Conservation (phyloP, 2,329 filamentous ascomycete species). For the Diplodia seriata region DNA sequence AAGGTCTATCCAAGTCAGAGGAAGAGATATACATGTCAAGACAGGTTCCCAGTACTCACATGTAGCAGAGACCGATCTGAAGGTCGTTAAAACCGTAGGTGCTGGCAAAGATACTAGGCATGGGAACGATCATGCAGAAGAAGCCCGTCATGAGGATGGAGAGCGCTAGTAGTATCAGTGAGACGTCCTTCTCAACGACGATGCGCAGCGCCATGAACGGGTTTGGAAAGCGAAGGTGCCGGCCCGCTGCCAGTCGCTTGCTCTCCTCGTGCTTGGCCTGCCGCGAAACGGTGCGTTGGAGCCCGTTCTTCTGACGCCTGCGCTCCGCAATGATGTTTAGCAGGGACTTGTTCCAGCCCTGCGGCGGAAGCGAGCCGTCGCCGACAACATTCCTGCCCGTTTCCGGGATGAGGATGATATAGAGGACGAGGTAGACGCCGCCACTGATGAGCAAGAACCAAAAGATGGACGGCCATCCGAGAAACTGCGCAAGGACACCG, state of each 20-base stretch:
- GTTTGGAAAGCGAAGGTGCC: slow-evolving; percentile 50
- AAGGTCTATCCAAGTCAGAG: slow-evolving; percentile 34
- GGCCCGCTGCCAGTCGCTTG: slow-evolving; percentile 35
- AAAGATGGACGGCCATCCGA: slow-evolving; percentile 52
- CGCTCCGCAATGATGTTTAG: slow-evolving; percentile 22
- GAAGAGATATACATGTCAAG: slow-evolving; percentile 40
- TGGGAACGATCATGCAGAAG: slow-evolving; percentile 51
- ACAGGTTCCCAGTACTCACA: slow-evolving; percentile 17
- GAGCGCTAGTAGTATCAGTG: slow-evolving; percentile 43
- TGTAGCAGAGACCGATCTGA: slow-evolving; percentile 50
- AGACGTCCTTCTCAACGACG: slow-evolving; percentile 47
- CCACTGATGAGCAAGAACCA: slow-evolving; percentile 51
- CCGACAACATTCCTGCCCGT: slow-evolving; percentile 53
- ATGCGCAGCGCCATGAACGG: slow-evolving; percentile 49
- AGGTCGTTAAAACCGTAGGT: slow-evolving; percentile 55
- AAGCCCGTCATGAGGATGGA: slow-evolving; percentile 33
- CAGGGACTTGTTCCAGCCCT: slow-evolving; percentile 28
- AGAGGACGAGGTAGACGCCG: slow-evolving; percentile 37
- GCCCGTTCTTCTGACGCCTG: slow-evolving; percentile 28
- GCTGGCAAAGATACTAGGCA: slow-evolving; percentile 53
- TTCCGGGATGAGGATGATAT: slow-evolving; percentile 45
- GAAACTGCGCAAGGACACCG: slow-evolving; percentile 60
- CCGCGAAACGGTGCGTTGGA: slow-evolving; percentile 33
- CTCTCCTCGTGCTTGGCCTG: slow-evolving; percentile 35
- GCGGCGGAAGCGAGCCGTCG: slow-evolving; percentile 46